phyloP scores from a whole-genome alignment of 495 filamentous ascomycete genomes.

The Xylaria castorea region DNA sequence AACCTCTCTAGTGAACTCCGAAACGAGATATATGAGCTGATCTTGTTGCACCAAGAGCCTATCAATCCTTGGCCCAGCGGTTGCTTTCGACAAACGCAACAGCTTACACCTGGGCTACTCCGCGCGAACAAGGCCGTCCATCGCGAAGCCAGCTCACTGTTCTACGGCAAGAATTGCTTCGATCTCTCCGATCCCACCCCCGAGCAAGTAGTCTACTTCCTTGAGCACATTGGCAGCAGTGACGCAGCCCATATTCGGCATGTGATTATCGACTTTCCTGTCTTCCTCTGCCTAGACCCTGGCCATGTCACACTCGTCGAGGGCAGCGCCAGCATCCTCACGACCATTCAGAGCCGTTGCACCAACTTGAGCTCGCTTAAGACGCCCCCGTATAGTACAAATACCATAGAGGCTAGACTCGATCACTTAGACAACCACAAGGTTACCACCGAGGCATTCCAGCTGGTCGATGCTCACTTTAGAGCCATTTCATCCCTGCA shows the following conservation, averaged over 20 bases:
- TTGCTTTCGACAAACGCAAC: background rate
- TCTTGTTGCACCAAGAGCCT: background rate
- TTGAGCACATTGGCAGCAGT: background rate
- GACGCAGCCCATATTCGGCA: background rate
- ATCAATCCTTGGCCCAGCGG: background rate
- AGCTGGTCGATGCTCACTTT: background rate
- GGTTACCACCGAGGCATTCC: background rate
- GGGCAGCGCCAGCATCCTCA: background rate
- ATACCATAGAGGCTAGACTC: background rate
- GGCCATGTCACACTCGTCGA: background rate
- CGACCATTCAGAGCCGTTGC: background rate
- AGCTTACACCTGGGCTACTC: background rate
- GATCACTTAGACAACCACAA: background rate
- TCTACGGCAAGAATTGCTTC: background rate
- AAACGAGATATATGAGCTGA: background rate
- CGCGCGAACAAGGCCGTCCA: background rate
- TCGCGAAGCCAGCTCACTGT: constrained; percentile 4
- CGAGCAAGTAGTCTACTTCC: background rate
- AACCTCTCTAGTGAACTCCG: background rate
- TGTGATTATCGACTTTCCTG: background rate
- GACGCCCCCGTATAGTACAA: background rate
- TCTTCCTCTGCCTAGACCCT: background rate
- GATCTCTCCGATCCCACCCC: background rate
- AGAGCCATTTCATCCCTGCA: background rate
- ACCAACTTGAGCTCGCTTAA: background rate